Evolutionary conservation across 805 yeast genomes (phyloP).

Genomic region (Metschnikowia noctiluminum): DNA sequence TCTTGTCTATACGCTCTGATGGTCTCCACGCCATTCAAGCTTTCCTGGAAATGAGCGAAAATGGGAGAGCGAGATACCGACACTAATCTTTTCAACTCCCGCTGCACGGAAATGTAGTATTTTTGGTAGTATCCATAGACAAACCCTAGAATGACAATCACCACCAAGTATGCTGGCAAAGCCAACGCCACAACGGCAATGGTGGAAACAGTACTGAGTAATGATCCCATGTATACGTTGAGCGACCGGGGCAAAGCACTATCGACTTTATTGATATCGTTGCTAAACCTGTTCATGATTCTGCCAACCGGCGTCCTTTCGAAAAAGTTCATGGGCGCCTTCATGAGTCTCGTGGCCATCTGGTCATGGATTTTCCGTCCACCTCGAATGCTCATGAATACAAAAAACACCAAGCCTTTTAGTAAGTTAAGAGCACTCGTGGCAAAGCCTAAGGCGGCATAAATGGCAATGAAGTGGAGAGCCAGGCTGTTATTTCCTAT

Average conservation of each 20-base stretch:
- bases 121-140: constrained; percentile 68
- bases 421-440: constrained; percentile 47
- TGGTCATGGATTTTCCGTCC: constrained; percentile 52
- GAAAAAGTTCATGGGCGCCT: constrained; percentile 64
- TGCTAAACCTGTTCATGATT: constrained; percentile 60
- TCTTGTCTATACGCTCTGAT: constrained; percentile 73
- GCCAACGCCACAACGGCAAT: constrained; percentile 49
- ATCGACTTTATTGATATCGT: constrained; percentile 59
- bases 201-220: constrained; percentile 47
- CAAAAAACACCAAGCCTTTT: constrained; percentile 47
- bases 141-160: constrained; percentile 45
- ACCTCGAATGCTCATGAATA: constrained; percentile 54
- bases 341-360: constrained; percentile 52
- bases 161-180: constrained; percentile 52
- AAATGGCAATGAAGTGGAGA: constrained; percentile 47
- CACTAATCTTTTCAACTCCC: constrained; percentile 51
- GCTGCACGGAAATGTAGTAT: constrained; percentile 84
- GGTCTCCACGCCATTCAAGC: constrained; percentile 72
- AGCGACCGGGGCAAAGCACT: constrained; percentile 53
- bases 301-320: constrained; percentile 70
- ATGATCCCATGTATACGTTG: constrained; percentile 42
- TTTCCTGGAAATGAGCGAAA: constrained; percentile 67
- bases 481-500: constrained; percentile 41
- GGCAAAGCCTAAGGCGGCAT: constrained; percentile 53
- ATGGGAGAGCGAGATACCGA: constrained; percentile 64